These are phyloP conservation scores for Sistotremastrum suecicum DNA, from an alignment of 768 basidiomycete species.

Conservation along the genomic window DNA sequence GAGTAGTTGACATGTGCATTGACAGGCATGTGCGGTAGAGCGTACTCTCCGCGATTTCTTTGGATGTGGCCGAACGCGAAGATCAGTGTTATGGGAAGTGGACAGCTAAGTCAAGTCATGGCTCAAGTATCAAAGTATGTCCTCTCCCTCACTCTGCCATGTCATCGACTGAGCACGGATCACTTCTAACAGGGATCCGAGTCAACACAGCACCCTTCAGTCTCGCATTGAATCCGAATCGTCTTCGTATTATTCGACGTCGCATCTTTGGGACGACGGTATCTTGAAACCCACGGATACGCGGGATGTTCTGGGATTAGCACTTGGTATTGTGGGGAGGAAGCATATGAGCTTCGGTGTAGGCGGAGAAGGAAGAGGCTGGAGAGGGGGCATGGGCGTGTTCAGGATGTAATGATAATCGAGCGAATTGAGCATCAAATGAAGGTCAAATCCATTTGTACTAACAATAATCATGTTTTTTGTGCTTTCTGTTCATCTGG, in stretches of 20 bases:
- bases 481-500: no score
- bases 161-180: background rate
- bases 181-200: conserved; percentile 46
- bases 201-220: conserved; percentile 60
- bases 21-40: conserved; percentile 82
- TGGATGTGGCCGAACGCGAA: conserved; percentile 99
- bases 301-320: conserved; percentile 74
- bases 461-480: no score
- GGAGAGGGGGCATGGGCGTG: conserved; percentile 33
- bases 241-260: conserved; percentile 75
- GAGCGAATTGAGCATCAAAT: background rate
- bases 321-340: conserved; percentile 64
- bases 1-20: conserved; percentile 6
- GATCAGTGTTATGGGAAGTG: conserved; percentile 91
- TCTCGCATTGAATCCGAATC: conserved; percentile 82
- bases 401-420: conserved; percentile 61
- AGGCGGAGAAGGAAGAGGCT: conserved; percentile 14
- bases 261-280: conserved; percentile 90
- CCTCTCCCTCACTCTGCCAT: background rate
- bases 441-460: no score
- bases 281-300: conserved; percentile 86
- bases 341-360: background rate
- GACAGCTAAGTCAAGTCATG: conserved; percentile 91
- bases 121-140: conserved; percentile 67
- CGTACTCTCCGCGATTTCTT: conserved; percentile 90